Evolutionary conservation across 148 eudicot species (phyloP), one percentile per base, ranked within the genome.

Genomic region (Euryodendron excelsum): DNA sequence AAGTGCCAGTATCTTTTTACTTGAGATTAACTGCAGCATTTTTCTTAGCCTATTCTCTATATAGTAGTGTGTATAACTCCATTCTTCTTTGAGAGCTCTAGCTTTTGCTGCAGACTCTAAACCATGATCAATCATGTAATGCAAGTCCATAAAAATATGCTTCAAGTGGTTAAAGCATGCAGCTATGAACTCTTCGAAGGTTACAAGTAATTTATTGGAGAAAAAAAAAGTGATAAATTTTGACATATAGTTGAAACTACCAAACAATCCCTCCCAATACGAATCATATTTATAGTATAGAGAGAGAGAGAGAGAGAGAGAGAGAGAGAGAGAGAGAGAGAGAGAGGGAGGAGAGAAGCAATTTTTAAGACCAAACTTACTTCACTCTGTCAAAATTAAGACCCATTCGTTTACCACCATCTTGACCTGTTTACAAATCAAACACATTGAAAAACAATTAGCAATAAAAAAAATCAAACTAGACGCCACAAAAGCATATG

Each of bases 341-440:
- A 64, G 27, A 74, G 9, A 13, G 62, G 18, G 53, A 44, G 27
- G 28, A 33, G 3, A 37, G 20, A 66, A 23, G 67, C 4, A 1
- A 0, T 13, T 58, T 52, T 56, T 1, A 47, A n/a, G 59, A 23
- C 17, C 60, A 39, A 27, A 90, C 97, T 92, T 86, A 95, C 96
- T 95, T 95, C 55, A 93, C 91, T 72, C 97, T 82, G 65, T 95
- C 97, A 77, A 95, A 95, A 74, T 93, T 93, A 77, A 95, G 86
- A 72, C 99, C 99, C 99, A 95, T 93, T 36, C 97, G 72, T 77
- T 95, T 93, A 47, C 92, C 93, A 25, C 94, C 94, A 88, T 95
- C 97, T 82, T 90, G 90, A 78, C 97, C 98, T 94, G 88, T n/a
- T n/a, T 81, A 87, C 47, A 77, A 84, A 59, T 33, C 52, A 66